These are phyloP conservation scores for Xylaria sp. DNA, from an alignment of 2,329 filamentous ascomycete species.

Conservation along the genomic window DNA sequence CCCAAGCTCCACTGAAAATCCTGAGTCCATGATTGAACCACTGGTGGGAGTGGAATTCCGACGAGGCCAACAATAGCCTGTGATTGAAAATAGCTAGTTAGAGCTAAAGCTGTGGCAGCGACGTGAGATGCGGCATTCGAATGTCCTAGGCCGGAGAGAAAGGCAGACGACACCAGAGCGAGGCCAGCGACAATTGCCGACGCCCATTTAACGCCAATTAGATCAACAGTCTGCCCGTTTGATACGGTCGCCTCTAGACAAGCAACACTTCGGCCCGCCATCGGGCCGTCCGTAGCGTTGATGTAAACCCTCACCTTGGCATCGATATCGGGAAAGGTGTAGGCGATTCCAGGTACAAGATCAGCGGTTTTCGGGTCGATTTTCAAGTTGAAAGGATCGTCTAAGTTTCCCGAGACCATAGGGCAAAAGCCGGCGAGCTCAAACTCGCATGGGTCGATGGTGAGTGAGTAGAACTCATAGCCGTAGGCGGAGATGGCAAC, in stretches of 20 bases:
- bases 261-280: conserved; percentile 67
- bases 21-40: conserved; percentile 92
- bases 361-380: conserved; percentile 61
- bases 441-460: conserved; percentile 71
- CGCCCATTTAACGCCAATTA: conserved; percentile 86
- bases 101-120: conserved; percentile 89
- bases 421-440: conserved; percentile 75
- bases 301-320: conserved; percentile 83
- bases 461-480: conserved; percentile 64
- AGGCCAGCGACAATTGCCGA: conserved; percentile 87
- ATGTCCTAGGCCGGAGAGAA: conserved; percentile 89
- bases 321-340: conserved; percentile 88
- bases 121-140: conserved; percentile 95
- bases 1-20: conserved; percentile 99
- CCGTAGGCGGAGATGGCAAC: conserved; percentile 76
- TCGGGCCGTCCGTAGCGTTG: conserved; percentile 65
- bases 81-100: conserved; percentile 93
- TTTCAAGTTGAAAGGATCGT: conserved; percentile 63
- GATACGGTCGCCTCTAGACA: conserved; percentile 88
- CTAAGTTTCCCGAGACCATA: conserved; percentile 71
- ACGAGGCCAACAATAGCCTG: conserved; percentile 91
- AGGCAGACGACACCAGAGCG: conserved; percentile 81
- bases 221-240: conserved; percentile 90
- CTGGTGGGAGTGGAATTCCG: conserved; percentile 79
- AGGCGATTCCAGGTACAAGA: conserved; percentile 81